Conservation (phyloP, 257 asterid genomes). For the Fraxinus cuspidata region DNA sequence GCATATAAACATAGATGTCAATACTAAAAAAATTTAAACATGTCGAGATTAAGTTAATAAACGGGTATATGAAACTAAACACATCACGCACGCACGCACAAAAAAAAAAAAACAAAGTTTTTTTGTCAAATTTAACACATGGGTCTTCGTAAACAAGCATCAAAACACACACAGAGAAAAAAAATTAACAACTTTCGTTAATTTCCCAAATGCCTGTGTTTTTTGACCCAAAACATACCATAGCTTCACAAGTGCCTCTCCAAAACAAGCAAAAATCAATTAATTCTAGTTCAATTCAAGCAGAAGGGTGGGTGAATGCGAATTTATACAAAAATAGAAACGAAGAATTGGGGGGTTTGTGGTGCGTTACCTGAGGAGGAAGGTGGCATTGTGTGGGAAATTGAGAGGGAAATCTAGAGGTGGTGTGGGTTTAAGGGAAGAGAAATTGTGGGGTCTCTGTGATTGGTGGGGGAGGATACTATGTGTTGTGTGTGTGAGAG, state of each 20-base stretch:
- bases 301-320: not conserved
- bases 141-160: not conserved
- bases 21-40: not conserved
- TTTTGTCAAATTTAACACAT: not conserved
- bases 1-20: not conserved
- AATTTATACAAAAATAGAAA: not conserved
- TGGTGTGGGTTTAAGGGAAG: conserved; percentile 41
- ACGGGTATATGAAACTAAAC: not conserved
- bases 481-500: no score
- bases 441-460: conserved; percentile 73
- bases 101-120: not conserved
- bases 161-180: not conserved
- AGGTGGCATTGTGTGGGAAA: conserved; percentile 74
- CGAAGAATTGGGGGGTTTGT: not conserved
- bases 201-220: no score
- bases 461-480: conserved; percentile 50
- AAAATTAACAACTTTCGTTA: not conserved
- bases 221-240: not conserved
- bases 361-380: conserved; percentile 69
- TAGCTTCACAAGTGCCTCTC: not conserved
- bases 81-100: no score
- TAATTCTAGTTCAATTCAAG: conserved; percentile 18
- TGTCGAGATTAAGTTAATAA: not conserved
- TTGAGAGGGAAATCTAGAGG: conserved; percentile 41
- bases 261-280: conserved; percentile 8